phyloP scores from a whole-genome alignment of 2,329 filamentous ascomycete species.

The Xylaria hypoxylon region DNA sequence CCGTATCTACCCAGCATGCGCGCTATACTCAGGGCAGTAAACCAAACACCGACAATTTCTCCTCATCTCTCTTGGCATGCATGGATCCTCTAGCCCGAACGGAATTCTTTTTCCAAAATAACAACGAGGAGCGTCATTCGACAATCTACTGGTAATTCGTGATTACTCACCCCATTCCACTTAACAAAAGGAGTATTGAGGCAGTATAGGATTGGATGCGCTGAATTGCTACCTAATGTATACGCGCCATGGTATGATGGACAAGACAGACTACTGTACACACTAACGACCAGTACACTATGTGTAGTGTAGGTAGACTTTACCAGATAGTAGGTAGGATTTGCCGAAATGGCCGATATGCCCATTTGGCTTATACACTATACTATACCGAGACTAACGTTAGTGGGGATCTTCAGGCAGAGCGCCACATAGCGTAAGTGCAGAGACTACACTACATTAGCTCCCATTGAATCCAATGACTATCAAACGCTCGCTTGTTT shows the following conservation, averaged over 20 bases:
- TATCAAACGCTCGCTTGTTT: constrained; percentile 29
- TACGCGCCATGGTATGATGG: too few relatives aligned
- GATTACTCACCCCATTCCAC: neutral
- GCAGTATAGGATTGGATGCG: neutral
- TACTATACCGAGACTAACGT: constrained; percentile 12
- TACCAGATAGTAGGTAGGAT: neutral
- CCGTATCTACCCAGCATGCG: too few relatives aligned
- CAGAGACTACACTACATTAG: neutral
- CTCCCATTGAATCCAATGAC: constrained; percentile 9
- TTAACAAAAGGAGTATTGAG: constrained; percentile 4
- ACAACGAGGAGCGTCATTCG: constrained; percentile 22
- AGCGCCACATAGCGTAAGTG: neutral
- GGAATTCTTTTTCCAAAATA: constrained; percentile 10
- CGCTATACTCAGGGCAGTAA: constrained; percentile 9
- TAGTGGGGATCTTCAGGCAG: constrained; percentile 13
- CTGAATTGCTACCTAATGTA: neutral
- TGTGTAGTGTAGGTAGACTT: neutral
- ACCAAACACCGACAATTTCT: constrained; percentile 27
- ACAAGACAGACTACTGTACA: too few relatives aligned
- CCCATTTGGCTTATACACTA: neutral
- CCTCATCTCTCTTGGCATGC: constrained; percentile 19
- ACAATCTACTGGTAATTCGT: constrained; percentile 27
- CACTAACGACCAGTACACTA: neutral
- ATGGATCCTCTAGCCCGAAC: constrained; percentile 24
- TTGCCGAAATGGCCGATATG: constrained; percentile 24